These are phyloP conservation scores for peach (Prunus persica) DNA, from an alignment of 306 rosid genomes.

Conservation along the genomic window Prunus_persica_NCBIv2 NC_034011.1:4142501-4143000, in stretches of 20 bases:
- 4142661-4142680: not conserved
- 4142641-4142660: constrained; percentile 9
- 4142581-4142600: not conserved
- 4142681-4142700: not conserved
- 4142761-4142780: not conserved
- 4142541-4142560: not conserved
- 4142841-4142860: no score
- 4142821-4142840: no score
- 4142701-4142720: not conserved
- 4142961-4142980: not conserved
- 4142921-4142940: not conserved
- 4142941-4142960: not conserved
- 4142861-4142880: no score
- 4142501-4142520: no score
- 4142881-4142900: no score
- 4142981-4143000: not conserved
- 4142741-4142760: not conserved
- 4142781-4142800: no score
- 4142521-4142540: no score
- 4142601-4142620: not conserved
- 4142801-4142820: no score
- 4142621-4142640: not conserved
- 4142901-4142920: no score
- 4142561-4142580: not conserved
- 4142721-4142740: not conserved